Evolutionary conservation across 306 rosid species (phyloP), one percentile per base, ranked within the genome.

Genomic region (Inga oerstediana): DNA sequence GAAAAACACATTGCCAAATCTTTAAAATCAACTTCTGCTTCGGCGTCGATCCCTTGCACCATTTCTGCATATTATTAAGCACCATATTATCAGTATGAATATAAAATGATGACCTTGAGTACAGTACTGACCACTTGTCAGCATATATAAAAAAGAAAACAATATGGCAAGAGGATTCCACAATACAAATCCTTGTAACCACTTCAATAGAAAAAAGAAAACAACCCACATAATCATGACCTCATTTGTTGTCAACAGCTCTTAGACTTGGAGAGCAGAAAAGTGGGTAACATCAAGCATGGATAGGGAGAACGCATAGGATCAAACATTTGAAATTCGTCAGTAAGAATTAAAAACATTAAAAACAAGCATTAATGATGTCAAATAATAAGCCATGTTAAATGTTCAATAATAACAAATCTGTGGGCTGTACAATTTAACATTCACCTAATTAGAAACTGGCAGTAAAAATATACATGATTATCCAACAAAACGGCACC

Each of bases 11-110:
- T 74, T 74, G 74, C 77, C 49, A 65, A 72, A 79, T 69, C 80
- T 14, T 46, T 52, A 51, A 76, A 85, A 77, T 94, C 84, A 96
- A 84, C 99, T 96, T 85, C 98, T 92, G 94, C 98, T 94, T 24
- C 98, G 78, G 86, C 92, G 97, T 0, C 98, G 92, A 37, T 96
- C 99, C 90, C 92, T 94, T 65, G 92, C 62, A 46, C 98, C 98
- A 85, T 94, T 96, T 77, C 99, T 96, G 95, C 86, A 94, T 44
- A 65, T 71, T 17, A 73, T 75, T 49, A 7, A 45, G 37, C 79
- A 88, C 45, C 72, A 79, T 10, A 37, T 76, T n/a, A 85, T 80
- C 81, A 88, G 49, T 56, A 81, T 62, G 67, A 79, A 80, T 16
- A 14, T 8, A 30, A 52, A 54, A 30, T 46, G 15, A 19, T 2